These are phyloP conservation scores for Tricholomella constricta DNA, from an alignment of 768 basidiomycete genomes.

Conservation along the genomic window DNA sequence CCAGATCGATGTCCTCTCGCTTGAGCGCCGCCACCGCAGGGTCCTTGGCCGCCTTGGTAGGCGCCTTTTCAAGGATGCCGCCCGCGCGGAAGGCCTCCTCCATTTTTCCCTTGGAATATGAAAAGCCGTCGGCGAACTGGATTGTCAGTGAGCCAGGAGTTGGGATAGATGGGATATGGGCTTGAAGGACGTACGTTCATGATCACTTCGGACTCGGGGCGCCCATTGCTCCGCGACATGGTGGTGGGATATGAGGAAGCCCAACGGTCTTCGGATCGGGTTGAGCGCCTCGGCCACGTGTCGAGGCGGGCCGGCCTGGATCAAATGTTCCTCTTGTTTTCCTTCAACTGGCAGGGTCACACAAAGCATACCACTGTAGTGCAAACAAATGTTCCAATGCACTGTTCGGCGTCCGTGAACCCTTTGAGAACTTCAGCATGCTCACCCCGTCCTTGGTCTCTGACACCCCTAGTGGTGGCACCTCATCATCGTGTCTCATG, in stretches of 20 bases:
- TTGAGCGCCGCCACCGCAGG: slow-evolving; percentile 40
- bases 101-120: slow-evolving; percentile 68
- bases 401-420: no score
- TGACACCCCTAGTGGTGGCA: no score
- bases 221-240: slow-evolving; percentile 24
- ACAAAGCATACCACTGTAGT: no score
- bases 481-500: no score
- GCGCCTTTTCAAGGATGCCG: slow-evolving; percentile 57
- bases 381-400: no score
- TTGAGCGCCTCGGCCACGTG: no score
- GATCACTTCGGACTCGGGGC: slow-evolving; percentile 44
- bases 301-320: no score
- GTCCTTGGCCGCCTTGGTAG: slow-evolving; percentile 49
- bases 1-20: slow-evolving; percentile 64
- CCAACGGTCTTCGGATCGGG: slow-evolving; percentile 5
- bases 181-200: slow-evolving; percentile 50
- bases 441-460: no score
- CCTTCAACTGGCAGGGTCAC: no score
- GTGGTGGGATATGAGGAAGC: background rate
- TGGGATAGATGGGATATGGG: background rate
- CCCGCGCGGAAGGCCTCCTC: slow-evolving; percentile 64
- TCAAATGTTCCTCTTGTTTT: no score
- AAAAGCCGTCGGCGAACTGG: slow-evolving; percentile 66
- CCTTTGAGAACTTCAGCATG: no score
- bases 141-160: background rate